Percentiles rank a stretch among this genome's conserved stretches.
Evolutionary conservation across 1,284 basidiomycete species (phyloP).

Genomic region (Heterobasidion annosum): DNA sequence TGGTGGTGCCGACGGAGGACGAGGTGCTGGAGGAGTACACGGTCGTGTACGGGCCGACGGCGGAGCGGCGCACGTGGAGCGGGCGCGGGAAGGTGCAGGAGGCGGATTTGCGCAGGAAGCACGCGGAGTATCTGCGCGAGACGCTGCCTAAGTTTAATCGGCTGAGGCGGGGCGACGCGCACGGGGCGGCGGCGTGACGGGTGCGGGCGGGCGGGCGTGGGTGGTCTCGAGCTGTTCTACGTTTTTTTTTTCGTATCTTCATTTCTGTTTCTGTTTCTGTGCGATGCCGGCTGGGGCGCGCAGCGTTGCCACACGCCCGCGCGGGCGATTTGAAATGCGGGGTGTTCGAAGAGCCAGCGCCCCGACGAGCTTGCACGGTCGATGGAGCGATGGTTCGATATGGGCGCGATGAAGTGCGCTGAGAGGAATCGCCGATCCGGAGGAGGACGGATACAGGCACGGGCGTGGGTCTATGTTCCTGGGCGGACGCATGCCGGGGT

Average conservation of each 20-base stretch:
- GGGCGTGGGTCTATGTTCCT: too few species aligned
- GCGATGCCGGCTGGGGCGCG: neutral
- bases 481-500: too few species aligned
- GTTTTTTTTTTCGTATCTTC: neutral
- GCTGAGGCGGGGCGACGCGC: conserved; percentile 48
- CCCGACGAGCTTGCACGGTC: too few species aligned
- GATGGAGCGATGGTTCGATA: too few species aligned
- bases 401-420: too few species aligned
- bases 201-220: neutral
- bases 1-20: conserved; percentile 65
- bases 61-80: conserved; percentile 74
- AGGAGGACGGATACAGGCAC: too few species aligned
- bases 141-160: conserved; percentile 86
- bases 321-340: too few species aligned
- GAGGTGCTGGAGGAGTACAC: conserved; percentile 81
- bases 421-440: too few species aligned
- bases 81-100: conserved; percentile 81
- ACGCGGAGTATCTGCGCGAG: conserved; percentile 84
- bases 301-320: too few species aligned
- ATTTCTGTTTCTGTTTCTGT: neutral
- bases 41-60: conserved; percentile 72
- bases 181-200: conserved; percentile 5
- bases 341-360: too few species aligned
- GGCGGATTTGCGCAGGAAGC: conserved; percentile 75
- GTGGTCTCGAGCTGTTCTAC: neutral